phyloP scores from a whole-genome alignment of 768 basidiomycete genomes.

The Royoungia palumana region DNA sequence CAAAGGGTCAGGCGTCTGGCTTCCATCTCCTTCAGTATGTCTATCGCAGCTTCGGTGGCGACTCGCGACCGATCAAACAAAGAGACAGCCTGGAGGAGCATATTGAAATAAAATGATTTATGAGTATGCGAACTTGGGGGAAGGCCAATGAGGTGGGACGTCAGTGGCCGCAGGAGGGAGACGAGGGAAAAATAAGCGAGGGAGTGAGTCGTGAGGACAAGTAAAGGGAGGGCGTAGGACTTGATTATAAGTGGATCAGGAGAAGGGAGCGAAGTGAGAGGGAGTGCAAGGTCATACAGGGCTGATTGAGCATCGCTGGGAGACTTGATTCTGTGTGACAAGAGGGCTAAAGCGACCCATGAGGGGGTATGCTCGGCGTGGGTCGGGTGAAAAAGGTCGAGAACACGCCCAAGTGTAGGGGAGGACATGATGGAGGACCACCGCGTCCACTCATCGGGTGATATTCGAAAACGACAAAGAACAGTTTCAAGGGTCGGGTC shows the following conservation, averaged over 20 bases:
- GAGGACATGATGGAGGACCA: slow-evolving; percentile 40
- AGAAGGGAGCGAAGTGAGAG: slow-evolving; percentile 35
- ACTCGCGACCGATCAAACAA: slow-evolving; percentile 40
- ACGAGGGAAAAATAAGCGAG: slow-evolving; percentile 51
- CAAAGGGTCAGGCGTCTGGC: slow-evolving; percentile 40
- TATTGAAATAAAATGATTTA: slow-evolving; percentile 44
- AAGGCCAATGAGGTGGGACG: slow-evolving; percentile 40
- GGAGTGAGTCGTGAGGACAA: slow-evolving; percentile 36
- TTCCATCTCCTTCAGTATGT: slow-evolving; percentile 47
- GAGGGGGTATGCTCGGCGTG: slow-evolving; percentile 34
- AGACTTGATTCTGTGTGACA: slow-evolving; percentile 45
- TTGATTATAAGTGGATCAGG: slow-evolving; percentile 12
- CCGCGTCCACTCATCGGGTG: slow-evolving; percentile 33
- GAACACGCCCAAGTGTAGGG: slow-evolving; percentile 33
- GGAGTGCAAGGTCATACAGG: slow-evolving; percentile 42
- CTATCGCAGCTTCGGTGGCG: slow-evolving; percentile 38
- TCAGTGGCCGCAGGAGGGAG: slow-evolving; percentile 42
- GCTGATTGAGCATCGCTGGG: slow-evolving; percentile 42
- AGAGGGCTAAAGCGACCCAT: slow-evolving; percentile 56
- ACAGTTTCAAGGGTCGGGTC: slow-evolving; percentile 14
- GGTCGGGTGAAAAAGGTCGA: slow-evolving; percentile 18
- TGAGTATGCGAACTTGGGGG: slow-evolving; percentile 11
- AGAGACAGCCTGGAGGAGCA: slow-evolving; percentile 50
- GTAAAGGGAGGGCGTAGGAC: slow-evolving; percentile 7
- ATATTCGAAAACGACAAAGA: slow-evolving; percentile 32